Evolutionary conservation across 2,329 filamentous ascomycete genomes (phyloP), one percentile per base, ranked within the genome.

Genomic region (Ascochyta koolunga): DNA sequence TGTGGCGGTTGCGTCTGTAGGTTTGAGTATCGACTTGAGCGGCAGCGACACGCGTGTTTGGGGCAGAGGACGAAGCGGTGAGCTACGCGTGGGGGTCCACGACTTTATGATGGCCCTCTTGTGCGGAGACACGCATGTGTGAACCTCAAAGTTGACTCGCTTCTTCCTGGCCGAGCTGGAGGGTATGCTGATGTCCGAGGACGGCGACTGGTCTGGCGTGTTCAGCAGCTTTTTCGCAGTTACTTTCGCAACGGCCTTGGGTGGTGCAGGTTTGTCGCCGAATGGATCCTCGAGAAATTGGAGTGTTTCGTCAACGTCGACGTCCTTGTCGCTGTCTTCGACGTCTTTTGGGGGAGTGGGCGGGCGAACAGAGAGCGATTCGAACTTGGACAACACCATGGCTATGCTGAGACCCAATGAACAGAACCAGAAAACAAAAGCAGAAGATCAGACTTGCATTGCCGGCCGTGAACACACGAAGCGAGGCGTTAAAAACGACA

Each of bases 21-120:
- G 82, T 73, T 99, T 99, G 55, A 99, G 82, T 47, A 99, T 99
- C 3, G 87, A 88, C 65, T 87, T 88, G n/a, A 82, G 71, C 5
- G 86, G 83, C 59, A 80, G 83, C 38, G 77, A 79, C 59, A 83
- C 79, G 56, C 80, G 80, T 35, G 77, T 77, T 50, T 79, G 79
- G 29, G 78, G 80, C 4, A 83, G 69, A 22, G 76, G 73, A 45
- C 79, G 77, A 16, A 81, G 62, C 6, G 78, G 76, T n/a, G 77
- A 75, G 60, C 75, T 78, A 41, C 74, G 65, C 6, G 64, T 66
- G 7, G 71, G 69, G 9, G 69, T 70, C 62, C 65, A 71, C 24
- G 62, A 62, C 40, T 65, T 64, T 33, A 59, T 58, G 22, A 59
- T 19, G 7, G 61, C 54, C 41, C 57, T 61, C 56, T 80, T 82